Percentiles rank a stretch among this genome's conserved stretches.
Evolutionary conservation across 768 basidiomycete species (phyloP).

Genomic region (Ramaria sp.): DNA sequence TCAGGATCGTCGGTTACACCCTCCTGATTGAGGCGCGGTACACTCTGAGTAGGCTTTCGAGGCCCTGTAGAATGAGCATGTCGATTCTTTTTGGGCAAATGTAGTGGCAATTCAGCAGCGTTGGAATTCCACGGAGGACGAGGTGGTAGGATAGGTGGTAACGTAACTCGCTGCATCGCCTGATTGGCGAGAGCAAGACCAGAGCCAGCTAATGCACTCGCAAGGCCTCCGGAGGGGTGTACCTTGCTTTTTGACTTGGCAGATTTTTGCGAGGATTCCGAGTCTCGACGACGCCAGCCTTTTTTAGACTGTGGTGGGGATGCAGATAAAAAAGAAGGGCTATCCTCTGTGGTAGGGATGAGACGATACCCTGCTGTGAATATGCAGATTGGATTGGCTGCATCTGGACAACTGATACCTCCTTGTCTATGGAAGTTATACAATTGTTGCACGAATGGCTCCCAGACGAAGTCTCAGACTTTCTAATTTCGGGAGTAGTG

Average conservation of each 20-base stretch:
- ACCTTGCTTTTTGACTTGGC: not conserved
- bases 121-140: slow-evolving; percentile 26
- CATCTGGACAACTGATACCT: not conserved
- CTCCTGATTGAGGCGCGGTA: not conserved
- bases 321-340: not conserved
- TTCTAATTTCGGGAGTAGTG: not conserved
- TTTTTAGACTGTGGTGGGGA: slow-evolving; percentile 1
- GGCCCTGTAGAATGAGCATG: not conserved
- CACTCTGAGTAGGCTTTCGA: not conserved
- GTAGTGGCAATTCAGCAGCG: slow-evolving; percentile 10
- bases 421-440: not conserved
- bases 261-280: not conserved
- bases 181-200: slow-evolving; percentile 48
- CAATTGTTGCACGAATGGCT: not conserved
- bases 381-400: not conserved
- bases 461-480: not conserved
- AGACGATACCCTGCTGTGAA: not conserved
- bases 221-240: slow-evolving; percentile 31
- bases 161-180: not conserved
- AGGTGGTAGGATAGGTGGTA: slow-evolving; percentile 12
- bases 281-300: slow-evolving; percentile 4
- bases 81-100: not conserved
- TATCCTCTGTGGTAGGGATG: not conserved
- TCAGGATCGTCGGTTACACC: not conserved
- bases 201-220: slow-evolving; percentile 55